A percentile compares a stretch with the other conserved stretches of the same genome.
Conservation (phyloP, 2,329 filamentous ascomycete genomes). For the Neofusicoccum kwambonambiense region DNA sequence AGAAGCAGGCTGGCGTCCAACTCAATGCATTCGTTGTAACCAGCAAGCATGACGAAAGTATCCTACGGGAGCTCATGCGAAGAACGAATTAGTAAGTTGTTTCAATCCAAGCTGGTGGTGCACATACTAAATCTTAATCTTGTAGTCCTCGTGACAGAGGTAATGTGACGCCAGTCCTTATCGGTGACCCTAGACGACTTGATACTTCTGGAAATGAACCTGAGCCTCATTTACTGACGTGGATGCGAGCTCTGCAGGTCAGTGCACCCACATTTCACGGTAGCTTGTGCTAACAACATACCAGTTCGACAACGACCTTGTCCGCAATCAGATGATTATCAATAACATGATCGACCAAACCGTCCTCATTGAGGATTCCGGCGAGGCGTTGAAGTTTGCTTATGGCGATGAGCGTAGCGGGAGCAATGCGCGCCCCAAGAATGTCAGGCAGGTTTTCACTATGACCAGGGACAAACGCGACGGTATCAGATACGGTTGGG, state of each 20-base stretch:
- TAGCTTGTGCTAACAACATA: slow-evolving; percentile 22
- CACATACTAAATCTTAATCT: neutral
- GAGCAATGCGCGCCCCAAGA: slow-evolving; percentile 52
- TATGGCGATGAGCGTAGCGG: slow-evolving; percentile 45
- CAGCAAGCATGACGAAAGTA: slow-evolving; percentile 71
- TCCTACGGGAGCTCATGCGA: slow-evolving; percentile 65
- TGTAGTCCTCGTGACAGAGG: neutral
- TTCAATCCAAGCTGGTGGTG: neutral
- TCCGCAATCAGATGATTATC: slow-evolving; percentile 82
- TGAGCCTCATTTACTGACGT: slow-evolving; percentile 68
- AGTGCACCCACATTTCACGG: slow-evolving; percentile 1
- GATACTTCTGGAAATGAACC: slow-evolving; percentile 71
- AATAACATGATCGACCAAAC: slow-evolving; percentile 79
- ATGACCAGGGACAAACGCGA: slow-evolving; percentile 57
- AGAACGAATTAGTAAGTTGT: slow-evolving; percentile 51
- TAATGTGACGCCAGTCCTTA: slow-evolving; percentile 32
- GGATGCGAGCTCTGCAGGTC: slow-evolving; percentile 70
- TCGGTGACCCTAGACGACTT: slow-evolving; percentile 57
- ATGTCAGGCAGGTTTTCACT: slow-evolving; percentile 72
- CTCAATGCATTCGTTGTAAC: slow-evolving; percentile 80
- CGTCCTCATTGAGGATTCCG: slow-evolving; percentile 68
- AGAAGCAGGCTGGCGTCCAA: slow-evolving; percentile 68
- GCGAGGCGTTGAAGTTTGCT: slow-evolving; percentile 69
- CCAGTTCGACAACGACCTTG: slow-evolving; percentile 70
- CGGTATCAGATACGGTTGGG: slow-evolving; percentile 57